These are phyloP conservation scores for Pichia sporocuriosa DNA, from an alignment of 805 yeast species.

Conservation along the genomic window DNA sequence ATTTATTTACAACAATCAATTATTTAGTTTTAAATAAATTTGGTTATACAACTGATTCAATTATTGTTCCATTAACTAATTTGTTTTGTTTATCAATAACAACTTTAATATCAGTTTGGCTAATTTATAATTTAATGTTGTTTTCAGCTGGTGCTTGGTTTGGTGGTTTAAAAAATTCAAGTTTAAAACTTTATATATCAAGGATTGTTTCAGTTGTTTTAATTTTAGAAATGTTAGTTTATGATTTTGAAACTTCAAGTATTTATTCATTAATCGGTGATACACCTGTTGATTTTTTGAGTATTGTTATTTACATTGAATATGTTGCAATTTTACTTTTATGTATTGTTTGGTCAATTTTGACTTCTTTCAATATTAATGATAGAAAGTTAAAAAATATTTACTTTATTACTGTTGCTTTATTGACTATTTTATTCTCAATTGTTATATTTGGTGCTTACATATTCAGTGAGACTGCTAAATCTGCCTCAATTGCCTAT, in stretches of 20 bases:
- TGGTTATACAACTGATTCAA: slow-evolving; percentile 22
- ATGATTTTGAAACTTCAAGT: slow-evolving; percentile 26
- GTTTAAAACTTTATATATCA: slow-evolving; percentile 12
- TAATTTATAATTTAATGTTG: slow-evolving; percentile 27
- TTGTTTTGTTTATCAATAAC: slow-evolving; percentile 19
- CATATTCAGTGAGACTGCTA: slow-evolving; percentile 14
- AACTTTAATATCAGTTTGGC: slow-evolving; percentile 27
- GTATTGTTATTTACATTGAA: slow-evolving; percentile 22
- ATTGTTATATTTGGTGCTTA: slow-evolving; percentile 16
- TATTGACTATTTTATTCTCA: slow-evolving; percentile 5
- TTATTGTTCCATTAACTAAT: slow-evolving; percentile 18
- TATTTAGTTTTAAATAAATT: slow-evolving; percentile 19
- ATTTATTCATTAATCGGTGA: slow-evolving; percentile 26
- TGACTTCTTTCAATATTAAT: slow-evolving; percentile 19
- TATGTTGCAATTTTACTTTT: slow-evolving; percentile 15
- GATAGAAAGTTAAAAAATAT: slow-evolving; percentile 13
- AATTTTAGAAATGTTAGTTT: slow-evolving; percentile 23
- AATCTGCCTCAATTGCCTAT: slow-evolving; percentile 21
- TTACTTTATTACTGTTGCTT: slow-evolving; percentile 6
- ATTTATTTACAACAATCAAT: slow-evolving; percentile 16
- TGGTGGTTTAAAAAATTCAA: slow-evolving; percentile 4
- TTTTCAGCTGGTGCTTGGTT: slow-evolving; percentile 25
- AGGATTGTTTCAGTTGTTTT: slow-evolving; percentile 18
- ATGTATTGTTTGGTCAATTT: slow-evolving; percentile 15
- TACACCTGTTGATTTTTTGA: slow-evolving; percentile 15